Conservation (phyloP, 2,329 filamentous ascomycete genomes). For the Raffaelea ambrosiae region DNA sequence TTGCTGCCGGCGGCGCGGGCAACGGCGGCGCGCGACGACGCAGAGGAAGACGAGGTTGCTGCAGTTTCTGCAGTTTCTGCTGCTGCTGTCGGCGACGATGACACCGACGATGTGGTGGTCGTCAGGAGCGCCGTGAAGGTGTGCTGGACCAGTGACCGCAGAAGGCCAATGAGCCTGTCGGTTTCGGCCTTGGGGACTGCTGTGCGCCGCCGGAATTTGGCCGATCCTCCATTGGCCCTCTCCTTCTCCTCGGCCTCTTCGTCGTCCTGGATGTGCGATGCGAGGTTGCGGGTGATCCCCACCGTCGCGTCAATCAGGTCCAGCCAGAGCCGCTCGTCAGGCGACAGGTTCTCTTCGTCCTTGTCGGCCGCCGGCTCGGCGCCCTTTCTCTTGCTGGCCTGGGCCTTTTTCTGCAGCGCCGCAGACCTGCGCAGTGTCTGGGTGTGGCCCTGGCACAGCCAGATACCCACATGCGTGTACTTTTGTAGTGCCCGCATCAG, state of each 20-base stretch:
- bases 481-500: conserved; percentile 74
- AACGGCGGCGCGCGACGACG: conserved; percentile 16
- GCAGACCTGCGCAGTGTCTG: conserved; percentile 32
- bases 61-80: background rate
- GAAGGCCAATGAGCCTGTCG: conserved; percentile 53
- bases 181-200: conserved; percentile 29
- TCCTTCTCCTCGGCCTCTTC: conserved; percentile 13
- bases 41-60: no score
- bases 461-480: conserved; percentile 87
- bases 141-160: conserved; percentile 78
- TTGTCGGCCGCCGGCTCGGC: conserved; percentile 37
- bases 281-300: conserved; percentile 55
- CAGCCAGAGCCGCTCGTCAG: conserved; percentile 52
- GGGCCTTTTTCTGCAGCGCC: background rate
- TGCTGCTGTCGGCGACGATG: background rate
- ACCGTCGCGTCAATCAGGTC: conserved; percentile 53
- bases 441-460: conserved; percentile 84
- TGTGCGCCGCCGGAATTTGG: background rate
- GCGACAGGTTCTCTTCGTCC: conserved; percentile 36
- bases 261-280: conserved; percentile 37
- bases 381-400: conserved; percentile 26
- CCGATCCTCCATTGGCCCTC: background rate
- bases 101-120: conserved; percentile 15
- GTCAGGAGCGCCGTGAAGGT: conserved; percentile 81
- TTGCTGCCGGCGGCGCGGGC: conserved; percentile 38